Percentiles rank a stretch among this genome's conserved stretches.
Evolutionary conservation across 306 rosid species (phyloP).

Genomic region (Carpinus fangiana): DNA sequence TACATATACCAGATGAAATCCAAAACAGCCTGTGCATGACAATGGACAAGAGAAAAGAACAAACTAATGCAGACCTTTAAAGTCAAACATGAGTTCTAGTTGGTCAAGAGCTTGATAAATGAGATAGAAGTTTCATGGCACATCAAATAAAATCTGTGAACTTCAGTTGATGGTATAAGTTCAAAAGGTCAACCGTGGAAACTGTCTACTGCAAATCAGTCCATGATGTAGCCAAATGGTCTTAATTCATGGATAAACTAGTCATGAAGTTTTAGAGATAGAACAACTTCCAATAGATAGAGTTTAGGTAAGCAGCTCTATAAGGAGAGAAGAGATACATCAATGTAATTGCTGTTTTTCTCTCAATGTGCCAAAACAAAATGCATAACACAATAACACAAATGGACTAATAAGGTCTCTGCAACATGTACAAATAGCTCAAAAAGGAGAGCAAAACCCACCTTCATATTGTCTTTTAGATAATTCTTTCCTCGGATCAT

Average conservation of each 20-base stretch:
- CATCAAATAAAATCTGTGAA: neutral
- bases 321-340: neutral
- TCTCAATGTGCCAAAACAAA: neutral
- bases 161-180: neutral
- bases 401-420: neutral
- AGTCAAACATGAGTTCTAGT: neutral
- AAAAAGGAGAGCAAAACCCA: slow-evolving; percentile 24
- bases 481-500: slow-evolving; percentile 93
- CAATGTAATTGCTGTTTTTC: neutral
- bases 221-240: neutral
- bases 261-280: neutral
- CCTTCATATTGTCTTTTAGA: slow-evolving; percentile 85
- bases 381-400: neutral
- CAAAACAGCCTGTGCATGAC: neutral
- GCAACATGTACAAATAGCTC: neutral
- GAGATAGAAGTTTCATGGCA: neutral
- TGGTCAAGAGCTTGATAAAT: neutral
- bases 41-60: no score
- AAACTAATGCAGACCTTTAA: neutral
- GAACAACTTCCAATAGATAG: neutral
- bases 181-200: neutral
- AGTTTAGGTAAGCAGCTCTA: neutral
- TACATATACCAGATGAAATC: neutral
- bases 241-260: neutral
- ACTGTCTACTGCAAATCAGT: neutral